Evolutionary conservation across 441 rosid genomes (phyloP).

Genomic region (Mallotus japonicus): DNA sequence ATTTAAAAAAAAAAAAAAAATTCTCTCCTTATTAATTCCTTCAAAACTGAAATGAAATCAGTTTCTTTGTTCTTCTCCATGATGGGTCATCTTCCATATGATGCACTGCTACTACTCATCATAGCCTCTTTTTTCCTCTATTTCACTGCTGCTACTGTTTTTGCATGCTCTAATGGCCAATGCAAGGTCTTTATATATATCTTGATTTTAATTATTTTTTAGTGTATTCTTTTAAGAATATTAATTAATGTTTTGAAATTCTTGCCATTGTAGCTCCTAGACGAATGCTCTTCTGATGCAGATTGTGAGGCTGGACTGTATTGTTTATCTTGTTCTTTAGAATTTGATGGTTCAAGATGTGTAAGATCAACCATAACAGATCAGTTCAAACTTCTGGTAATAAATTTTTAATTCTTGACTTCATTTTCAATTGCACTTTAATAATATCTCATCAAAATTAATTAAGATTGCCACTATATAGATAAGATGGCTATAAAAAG

Average conservation of each 20-base stretch:
- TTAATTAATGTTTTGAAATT: neutral
- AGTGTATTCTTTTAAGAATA: neutral
- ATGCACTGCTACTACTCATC: neutral
- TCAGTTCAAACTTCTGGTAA: constrained; percentile 60
- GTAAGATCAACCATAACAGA: constrained; percentile 54
- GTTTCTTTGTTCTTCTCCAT: neutral
- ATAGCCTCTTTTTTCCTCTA: constrained; percentile 11
- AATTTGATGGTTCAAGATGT: constrained; percentile 49
- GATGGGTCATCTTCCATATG: constrained; percentile 1
- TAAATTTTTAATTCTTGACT: neutral
- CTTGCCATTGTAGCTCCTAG: constrained; percentile 34
- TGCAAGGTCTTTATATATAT: constrained; percentile 24
- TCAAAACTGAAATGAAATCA: too few species aligned
- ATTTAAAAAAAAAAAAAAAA: too few species aligned
- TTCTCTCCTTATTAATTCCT: neutral
- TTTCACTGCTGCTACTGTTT: constrained; percentile 1
- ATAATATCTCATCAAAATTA: too few species aligned
- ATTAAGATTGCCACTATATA: too few species aligned
- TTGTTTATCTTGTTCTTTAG: constrained; percentile 50
- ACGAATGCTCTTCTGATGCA: constrained; percentile 44
- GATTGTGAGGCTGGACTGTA: constrained; percentile 62
- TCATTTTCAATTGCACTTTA: neutral
- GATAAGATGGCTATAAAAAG: too few species aligned
- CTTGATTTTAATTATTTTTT: neutral
- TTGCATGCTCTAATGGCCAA: constrained; percentile 29